Conservation (phyloP, 2,329 filamentous ascomycete species). For the Incumbomyces delicatus region DNA sequence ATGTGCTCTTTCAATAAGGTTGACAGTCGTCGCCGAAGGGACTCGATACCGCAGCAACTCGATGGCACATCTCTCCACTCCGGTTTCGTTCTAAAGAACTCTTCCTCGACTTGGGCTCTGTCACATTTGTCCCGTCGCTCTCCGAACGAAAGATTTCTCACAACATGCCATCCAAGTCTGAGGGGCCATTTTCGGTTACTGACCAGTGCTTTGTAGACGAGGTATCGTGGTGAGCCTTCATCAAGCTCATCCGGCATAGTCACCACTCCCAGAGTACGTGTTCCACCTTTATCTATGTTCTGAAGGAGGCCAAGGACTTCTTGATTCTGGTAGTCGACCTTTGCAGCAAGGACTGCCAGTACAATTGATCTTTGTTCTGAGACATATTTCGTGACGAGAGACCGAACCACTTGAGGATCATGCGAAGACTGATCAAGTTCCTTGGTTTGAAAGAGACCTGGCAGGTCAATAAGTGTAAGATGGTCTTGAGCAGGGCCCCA, state of each 20-base stretch:
- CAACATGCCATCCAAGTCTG: conserved; percentile 40
- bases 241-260: conserved; percentile 29
- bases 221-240: conserved; percentile 23
- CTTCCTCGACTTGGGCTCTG: conserved; percentile 25
- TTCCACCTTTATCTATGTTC: conserved; percentile 23
- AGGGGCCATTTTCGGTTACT: conserved; percentile 25
- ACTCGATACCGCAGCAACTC: conserved; percentile 23
- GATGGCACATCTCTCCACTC: conserved; percentile 23
- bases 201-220: conserved; percentile 19
- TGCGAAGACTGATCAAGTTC: conserved; percentile 44
- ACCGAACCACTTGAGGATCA: conserved; percentile 45
- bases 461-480: conserved; percentile 53
- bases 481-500: conserved; percentile 50
- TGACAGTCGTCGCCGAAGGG: conserved; percentile 25
- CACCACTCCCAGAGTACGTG: conserved; percentile 30
- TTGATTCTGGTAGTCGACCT: conserved; percentile 47
- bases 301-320: conserved; percentile 42
- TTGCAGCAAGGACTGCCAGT: conserved; percentile 44
- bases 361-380: conserved; percentile 47
- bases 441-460: conserved; percentile 47
- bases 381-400: conserved; percentile 45
- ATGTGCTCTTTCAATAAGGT: conserved; percentile 27
- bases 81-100: conserved; percentile 24
- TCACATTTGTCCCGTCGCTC: conserved; percentile 14
- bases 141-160: conserved; percentile 37